These are phyloP conservation scores for Arachnomyces sp. DNA, from an alignment of 2,329 filamentous ascomycete genomes.

Conservation along the genomic window DNA sequence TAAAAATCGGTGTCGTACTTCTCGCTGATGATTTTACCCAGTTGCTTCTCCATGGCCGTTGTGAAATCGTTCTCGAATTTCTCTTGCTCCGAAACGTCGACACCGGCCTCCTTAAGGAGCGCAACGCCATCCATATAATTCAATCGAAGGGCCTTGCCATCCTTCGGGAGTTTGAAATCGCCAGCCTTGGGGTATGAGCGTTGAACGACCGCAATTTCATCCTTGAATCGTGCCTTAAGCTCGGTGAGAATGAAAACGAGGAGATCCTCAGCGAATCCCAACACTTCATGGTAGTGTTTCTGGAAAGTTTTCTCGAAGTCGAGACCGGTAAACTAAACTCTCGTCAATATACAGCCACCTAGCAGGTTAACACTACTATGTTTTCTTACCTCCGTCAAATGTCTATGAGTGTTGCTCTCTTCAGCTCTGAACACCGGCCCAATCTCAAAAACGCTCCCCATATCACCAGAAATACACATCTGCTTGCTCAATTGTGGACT, in stretches of 20 bases:
- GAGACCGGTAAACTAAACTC: slow-evolving; percentile 40
- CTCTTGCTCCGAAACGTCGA: slow-evolving; percentile 43
- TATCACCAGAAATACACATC: slow-evolving; percentile 59
- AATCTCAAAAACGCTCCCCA: slow-evolving; percentile 58
- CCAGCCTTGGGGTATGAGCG: slow-evolving; percentile 45
- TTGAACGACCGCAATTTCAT: slow-evolving; percentile 40
- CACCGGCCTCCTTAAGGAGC: slow-evolving; percentile 42
- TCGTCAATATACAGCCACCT: slow-evolving; percentile 13
- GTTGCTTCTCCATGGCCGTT: slow-evolving; percentile 53
- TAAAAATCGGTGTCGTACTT: slow-evolving; percentile 97
- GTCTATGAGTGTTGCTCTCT: slow-evolving; percentile 60
- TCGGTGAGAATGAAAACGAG: slow-evolving; percentile 43
- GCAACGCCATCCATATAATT: slow-evolving; percentile 45
- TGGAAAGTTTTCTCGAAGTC: slow-evolving; percentile 47
- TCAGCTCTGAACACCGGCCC: slow-evolving; percentile 61
- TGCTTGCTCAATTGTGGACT: slow-evolving; percentile 62
- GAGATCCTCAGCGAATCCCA: slow-evolving; percentile 42
- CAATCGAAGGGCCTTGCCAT: slow-evolving; percentile 42
- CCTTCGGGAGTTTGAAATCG: slow-evolving; percentile 43
- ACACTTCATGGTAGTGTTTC: slow-evolving; percentile 44
- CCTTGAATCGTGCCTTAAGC: slow-evolving; percentile 37
- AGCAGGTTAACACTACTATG: background rate
- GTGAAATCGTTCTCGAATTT: slow-evolving; percentile 41
- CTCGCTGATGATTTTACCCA: slow-evolving; percentile 74
- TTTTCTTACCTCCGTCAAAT: slow-evolving; percentile 51